Evolutionary conservation across 495 filamentous ascomycete genomes (phyloP).

Genomic region (Viridothelium virens): DNA sequence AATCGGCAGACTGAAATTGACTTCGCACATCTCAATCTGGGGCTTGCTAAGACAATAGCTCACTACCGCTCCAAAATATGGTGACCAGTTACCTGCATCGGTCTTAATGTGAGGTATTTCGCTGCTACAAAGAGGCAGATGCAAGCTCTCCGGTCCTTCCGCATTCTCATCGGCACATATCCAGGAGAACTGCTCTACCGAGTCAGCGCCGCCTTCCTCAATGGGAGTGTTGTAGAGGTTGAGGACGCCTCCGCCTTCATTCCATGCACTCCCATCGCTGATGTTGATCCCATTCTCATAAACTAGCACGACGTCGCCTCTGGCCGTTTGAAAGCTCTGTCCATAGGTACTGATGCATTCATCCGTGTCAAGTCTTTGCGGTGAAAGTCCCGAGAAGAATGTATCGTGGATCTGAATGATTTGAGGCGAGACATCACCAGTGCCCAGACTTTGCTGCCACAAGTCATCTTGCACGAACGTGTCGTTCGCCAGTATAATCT

Average conservation of each 20-base stretch:
- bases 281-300: not conserved
- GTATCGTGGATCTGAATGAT: slow-evolving; percentile 8
- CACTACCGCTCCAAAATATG: slow-evolving; percentile 16
- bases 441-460: slow-evolving; percentile 17
- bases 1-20: slow-evolving; percentile 40
- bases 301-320: not conserved
- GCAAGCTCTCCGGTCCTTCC: not conserved
- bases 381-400: not conserved
- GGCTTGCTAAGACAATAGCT: slow-evolving; percentile 39
- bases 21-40: slow-evolving; percentile 34
- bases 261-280: not conserved
- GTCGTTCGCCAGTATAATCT: slow-evolving; percentile 32
- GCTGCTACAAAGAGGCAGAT: slow-evolving; percentile 6
- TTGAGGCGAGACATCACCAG: not conserved
- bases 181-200: slow-evolving; percentile 15
- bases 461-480: slow-evolving; percentile 30
- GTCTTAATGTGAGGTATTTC: slow-evolving; percentile 19
- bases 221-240: not conserved
- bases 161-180: slow-evolving; percentile 20
- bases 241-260: not conserved
- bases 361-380: not conserved
- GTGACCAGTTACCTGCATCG: slow-evolving; percentile 4
- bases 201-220: not conserved
- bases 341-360: not conserved
- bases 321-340: not conserved